Base-by-base conservation (phyloP, 208 protist genomes). In the Leptomonas pyrrhocoris region DNA sequence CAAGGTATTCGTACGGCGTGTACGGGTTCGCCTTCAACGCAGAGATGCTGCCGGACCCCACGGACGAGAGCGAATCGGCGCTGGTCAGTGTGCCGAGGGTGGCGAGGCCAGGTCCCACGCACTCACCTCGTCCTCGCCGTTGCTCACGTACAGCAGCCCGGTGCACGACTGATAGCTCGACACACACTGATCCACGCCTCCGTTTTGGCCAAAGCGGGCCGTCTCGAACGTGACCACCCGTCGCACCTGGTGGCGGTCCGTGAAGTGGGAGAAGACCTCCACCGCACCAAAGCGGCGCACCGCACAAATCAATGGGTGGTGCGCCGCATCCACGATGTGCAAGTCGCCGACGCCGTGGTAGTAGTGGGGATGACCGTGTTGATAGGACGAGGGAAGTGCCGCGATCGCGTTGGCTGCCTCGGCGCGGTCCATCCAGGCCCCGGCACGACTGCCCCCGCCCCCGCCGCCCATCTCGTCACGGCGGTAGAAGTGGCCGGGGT, bases 281-380 rank as follows among this genome's bases (percentile, higher is more conserved):
- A 94, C 88, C 2, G 80, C 73, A 11, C 91, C 91, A 13, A 80
- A 84, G 64, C 82, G 84, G 48, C 79, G 79, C 54, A 96, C 88
- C 4, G 74, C 79, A 61, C 91, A 96, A 28, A 96, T 76, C 43
- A 96, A 61, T 18, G 84, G 64, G 43, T 61, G 84, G 49, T 89
- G 78, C 3, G 84, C 80, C 34, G 81, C 68, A 61, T 96, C 91
- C 19, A 96, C 64, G 46, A 93, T 61, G 78, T 96, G 91, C 59
- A 93, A 40, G 43, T 79, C 83, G 21, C 69, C 78, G 27, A 92
- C 64, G 36, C 63, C 49, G 57, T 77, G 64, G 63, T 59, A 61
- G 63, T 42, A 61, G 46, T 70, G 71, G 21, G 59, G 63, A 38
- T 53, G 48, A 13, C 48, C 63, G 40, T 67, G 56, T 21, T 40